Percentiles rank a stretch among this genome's conserved stretches.
Conservation (phyloP, 257 asterid species). For the Nicotiana noctiflora region DNA sequence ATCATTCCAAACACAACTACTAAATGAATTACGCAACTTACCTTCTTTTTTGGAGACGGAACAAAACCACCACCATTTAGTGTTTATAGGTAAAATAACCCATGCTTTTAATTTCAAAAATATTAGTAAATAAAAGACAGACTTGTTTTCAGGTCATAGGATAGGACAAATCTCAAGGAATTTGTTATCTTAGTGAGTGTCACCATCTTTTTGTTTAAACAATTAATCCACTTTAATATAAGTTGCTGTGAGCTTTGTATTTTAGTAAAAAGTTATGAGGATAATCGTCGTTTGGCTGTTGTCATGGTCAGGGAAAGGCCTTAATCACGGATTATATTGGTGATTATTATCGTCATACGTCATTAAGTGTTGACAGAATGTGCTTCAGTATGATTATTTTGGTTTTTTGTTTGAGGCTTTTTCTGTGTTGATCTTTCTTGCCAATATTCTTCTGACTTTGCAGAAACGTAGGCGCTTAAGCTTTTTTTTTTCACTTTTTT, state of each 20-base stretch:
- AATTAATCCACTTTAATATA: conserved; percentile 9
- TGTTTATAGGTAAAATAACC: neutral
- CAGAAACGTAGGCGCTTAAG: conserved; percentile 12
- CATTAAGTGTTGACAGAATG: conserved; percentile 11
- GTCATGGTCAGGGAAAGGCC: conserved; percentile 13
- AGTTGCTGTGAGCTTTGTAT: neutral
- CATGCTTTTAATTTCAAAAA: conserved; percentile 4
- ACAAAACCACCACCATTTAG: neutral
- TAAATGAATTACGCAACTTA: too few species aligned
- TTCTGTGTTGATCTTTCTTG: conserved; percentile 21
- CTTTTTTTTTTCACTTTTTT: neutral
- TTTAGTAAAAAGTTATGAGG: conserved; percentile 1
- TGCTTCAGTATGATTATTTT: conserved; percentile 2
- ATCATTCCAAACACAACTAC: too few species aligned
- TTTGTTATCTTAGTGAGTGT: conserved; percentile 33
- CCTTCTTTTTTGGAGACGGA: too few species aligned
- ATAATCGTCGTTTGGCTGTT: conserved; percentile 27
- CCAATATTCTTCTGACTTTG: conserved; percentile 18
- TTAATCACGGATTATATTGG: neutral
- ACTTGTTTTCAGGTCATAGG: conserved; percentile 15
- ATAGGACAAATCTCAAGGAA: conserved; percentile 22
- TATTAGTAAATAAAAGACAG: conserved; percentile 6
- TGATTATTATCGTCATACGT: conserved; percentile 14
- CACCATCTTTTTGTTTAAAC: conserved; percentile 24
- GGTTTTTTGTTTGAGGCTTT: conserved; percentile 19